A percentile compares a stretch with the other conserved stretches of the same genome.
Conservation (phyloP, 306 rosid species). For the Prunus persica region Prunus_persica_NCBIv2 NC_034014.1:24295001-24295500, state of each 20-base stretch:
- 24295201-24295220: conserved; percentile 94
- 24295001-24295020: conserved; percentile 75
- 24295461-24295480: conserved; percentile 58
- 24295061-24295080: conserved; percentile 47
- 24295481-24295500: conserved; percentile 59
- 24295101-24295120: conserved; percentile 80
- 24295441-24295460: conserved; percentile 72
- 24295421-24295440: conserved; percentile 74
- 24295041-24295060: conserved; percentile 62
- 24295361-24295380: conserved; percentile 48
- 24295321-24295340: conserved; percentile 85
- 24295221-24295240: conserved; percentile 67
- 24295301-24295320: conserved; percentile 80
- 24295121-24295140: conserved; percentile 75
- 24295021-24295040: conserved; percentile 54
- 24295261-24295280: conserved; percentile 77
- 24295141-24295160: conserved; percentile 47
- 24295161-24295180: conserved; percentile 76
- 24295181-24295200: conserved; percentile 83
- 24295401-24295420: conserved; percentile 55
- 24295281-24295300: conserved; percentile 79
- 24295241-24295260: conserved; percentile 82
- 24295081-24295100: conserved; percentile 39
- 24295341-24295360: conserved; percentile 92
- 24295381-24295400: conserved; percentile 65